Evolutionary conservation across 805 yeast genomes (phyloP).

Genomic region (Cyberlindnera euphorbiae): DNA sequence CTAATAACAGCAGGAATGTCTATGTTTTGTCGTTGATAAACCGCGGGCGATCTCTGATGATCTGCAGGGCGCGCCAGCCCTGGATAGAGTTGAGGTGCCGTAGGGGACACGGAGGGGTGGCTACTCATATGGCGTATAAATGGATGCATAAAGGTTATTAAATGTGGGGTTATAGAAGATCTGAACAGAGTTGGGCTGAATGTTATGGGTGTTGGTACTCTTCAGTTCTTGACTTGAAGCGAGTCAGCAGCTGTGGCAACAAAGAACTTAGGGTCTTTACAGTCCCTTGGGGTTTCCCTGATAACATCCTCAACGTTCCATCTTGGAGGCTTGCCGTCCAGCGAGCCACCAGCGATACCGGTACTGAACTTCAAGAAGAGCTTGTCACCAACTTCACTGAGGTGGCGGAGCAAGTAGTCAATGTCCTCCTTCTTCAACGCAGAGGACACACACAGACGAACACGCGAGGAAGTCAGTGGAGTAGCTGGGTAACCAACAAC

Average conservation of each 20-base stretch:
- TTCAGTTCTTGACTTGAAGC: not conserved
- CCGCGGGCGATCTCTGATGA: too few species aligned
- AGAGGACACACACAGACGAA: constrained; percentile 87
- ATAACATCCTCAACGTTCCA: constrained; percentile 77
- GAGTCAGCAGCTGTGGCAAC: constrained; percentile 17
- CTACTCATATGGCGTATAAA: too few species aligned
- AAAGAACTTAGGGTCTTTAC: constrained; percentile 36
- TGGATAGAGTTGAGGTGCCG: too few species aligned
- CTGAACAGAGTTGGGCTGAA: too few species aligned
- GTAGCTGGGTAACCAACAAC: constrained; percentile 98
- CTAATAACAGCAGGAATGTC: too few species aligned
- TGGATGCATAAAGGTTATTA: too few species aligned
- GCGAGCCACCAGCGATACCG: constrained; percentile 62
- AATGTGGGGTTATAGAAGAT: too few species aligned
- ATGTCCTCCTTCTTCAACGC: constrained; percentile 92
- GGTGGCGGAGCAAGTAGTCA: constrained; percentile 67
- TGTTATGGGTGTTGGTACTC: not conserved
- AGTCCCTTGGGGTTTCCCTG: constrained; percentile 65
- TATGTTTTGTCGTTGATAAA: too few species aligned
- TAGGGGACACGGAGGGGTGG: too few species aligned
- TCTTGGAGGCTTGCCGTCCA: constrained; percentile 65
- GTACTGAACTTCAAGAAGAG: constrained; percentile 72
- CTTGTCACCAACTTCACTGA: constrained; percentile 74
- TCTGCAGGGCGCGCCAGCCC: too few species aligned
- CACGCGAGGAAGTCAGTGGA: constrained; percentile 83